Base-by-base conservation (phyloP, 169 alveolate species). In the Plasmodium fragile region DNA sequence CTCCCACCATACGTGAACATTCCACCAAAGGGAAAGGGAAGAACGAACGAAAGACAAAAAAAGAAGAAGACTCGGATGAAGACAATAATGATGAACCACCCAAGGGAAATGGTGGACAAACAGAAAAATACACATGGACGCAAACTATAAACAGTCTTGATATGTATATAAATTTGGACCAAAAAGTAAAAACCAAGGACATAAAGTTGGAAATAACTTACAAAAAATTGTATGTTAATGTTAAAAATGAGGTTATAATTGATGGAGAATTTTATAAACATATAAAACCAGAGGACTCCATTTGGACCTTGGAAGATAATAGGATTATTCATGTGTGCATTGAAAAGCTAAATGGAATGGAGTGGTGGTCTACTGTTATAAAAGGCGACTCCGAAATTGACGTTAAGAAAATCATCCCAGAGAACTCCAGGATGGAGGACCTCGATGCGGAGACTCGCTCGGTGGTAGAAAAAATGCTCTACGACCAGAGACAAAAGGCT, bases 381-480 rank as follows among this genome's bases (percentile, higher is more conserved):
- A 97, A 97, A 83, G 99, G 99, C 16, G 99, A 98, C 92, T 97
- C 98, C 1, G 99, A 98, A 95, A 99, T 99, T 84, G 99, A 99
- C 95, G 99, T 99, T 39, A 96, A 97, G 92, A 99, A 98, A 93
- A 98, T 99, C 59, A 99, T 98, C 22, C 99, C 99, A 18, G 99
- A 98, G 96, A 98, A 98, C 95, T 98, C 99, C 52, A 97, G 98
- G 93, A 96, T 99, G 81, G 95, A 98, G 30, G 99, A 98, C 80
- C 96, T 99, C 55, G 99, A 99, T 95, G 98, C 98, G 25, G 99
- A 99, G 93, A 98, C 99, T 18, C 92, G 99, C 92, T 95, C 97
- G 22, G 98, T 99, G 32, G 99, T 99, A 43, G 99, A 99, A 91
- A 98, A 98, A 97, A 98, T 98, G 99, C 97, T 99, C 99, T 98